Percentiles rank a stretch among this genome's conserved stretches.
phyloP scores from a whole-genome alignment of 768 basidiomycete genomes.

The Hericium rajendrae region DNA sequence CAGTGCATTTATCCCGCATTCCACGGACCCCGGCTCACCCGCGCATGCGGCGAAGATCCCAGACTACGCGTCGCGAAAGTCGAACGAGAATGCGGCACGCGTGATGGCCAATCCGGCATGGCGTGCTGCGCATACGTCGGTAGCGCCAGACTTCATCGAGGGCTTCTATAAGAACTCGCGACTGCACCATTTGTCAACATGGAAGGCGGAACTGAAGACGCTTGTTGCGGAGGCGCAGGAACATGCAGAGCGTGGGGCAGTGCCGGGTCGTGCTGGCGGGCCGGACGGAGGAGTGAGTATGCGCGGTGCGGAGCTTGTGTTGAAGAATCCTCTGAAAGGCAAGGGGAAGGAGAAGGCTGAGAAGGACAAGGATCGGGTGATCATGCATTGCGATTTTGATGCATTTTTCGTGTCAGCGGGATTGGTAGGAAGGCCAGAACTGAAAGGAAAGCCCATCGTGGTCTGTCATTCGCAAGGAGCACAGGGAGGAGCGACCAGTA shows the following conservation, averaged over 20 bases:
- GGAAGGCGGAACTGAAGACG: conserved; percentile 83
- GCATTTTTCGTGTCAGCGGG: conserved; percentile 97
- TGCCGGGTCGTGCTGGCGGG: conserved; percentile 13
- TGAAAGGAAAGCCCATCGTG: conserved; percentile 82
- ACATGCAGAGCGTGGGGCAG: conserved; percentile 39
- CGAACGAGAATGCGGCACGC: conserved; percentile 66
- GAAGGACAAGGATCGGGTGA: conserved; percentile 45
- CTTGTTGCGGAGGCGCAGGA: conserved; percentile 77
- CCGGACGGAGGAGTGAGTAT: conserved; percentile 16
- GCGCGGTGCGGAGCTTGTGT: conserved; percentile 34
- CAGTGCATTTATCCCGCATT: conserved; percentile 20
- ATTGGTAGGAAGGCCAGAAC: conserved; percentile 64
- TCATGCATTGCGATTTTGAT: conserved; percentile 95
- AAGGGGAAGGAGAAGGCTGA: conserved; percentile 45
- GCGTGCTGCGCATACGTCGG: conserved; percentile 81
- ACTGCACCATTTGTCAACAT: conserved; percentile 84
- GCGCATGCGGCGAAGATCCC: conserved; percentile 41
- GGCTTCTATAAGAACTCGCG: conserved; percentile 67
- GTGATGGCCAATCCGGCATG: conserved; percentile 80
- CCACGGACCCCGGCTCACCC: conserved; percentile 33
- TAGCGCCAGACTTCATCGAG: conserved; percentile 79
- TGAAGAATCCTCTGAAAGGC: conserved; percentile 46
- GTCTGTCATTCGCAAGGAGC: conserved; percentile 89
- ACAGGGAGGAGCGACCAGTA: conserved; percentile 66
- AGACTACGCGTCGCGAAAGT: conserved; percentile 54